phyloP scores from a whole-genome alignment of 2,329 filamentous ascomycete genomes.

The Botrytis fragariae region DNA sequence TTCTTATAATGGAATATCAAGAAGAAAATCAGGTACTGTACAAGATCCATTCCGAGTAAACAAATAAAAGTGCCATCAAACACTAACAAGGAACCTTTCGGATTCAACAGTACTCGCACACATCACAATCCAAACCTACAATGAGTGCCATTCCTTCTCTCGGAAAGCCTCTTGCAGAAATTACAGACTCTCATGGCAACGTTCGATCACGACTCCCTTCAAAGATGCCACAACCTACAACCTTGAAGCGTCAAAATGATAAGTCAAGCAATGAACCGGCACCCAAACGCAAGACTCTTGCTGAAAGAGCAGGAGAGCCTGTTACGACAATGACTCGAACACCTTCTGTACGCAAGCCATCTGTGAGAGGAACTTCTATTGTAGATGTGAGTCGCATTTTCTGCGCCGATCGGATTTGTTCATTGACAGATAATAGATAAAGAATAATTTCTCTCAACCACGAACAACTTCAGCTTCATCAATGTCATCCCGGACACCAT shows the following conservation, averaged over 20 bases:
- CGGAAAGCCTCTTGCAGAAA: conserved; percentile 48
- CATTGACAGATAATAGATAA: conserved; percentile 9
- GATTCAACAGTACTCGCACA: conserved; percentile 30
- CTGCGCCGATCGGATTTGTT: background rate
- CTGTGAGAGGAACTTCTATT: conserved; percentile 33
- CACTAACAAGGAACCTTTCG: conserved; percentile 18
- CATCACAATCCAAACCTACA: conserved; percentile 34
- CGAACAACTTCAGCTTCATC: conserved; percentile 40
- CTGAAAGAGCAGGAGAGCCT: conserved; percentile 54
- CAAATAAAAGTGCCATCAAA: background rate
- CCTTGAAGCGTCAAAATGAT: conserved; percentile 49
- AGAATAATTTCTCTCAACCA: conserved; percentile 5
- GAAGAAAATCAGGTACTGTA: conserved; percentile 34
- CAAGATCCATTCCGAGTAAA: conserved; percentile 9
- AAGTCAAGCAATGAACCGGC: conserved; percentile 47
- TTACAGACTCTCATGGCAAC: conserved; percentile 61
- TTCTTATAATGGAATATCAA: conserved; percentile 30
- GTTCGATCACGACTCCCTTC: conserved; percentile 47
- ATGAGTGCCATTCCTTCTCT: conserved; percentile 34
- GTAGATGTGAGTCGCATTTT: conserved; percentile 28
- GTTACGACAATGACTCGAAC: conserved; percentile 42
- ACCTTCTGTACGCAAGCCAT: conserved; percentile 44
- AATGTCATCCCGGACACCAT: conserved; percentile 42
- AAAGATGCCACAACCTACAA: conserved; percentile 43
- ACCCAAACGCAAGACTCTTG: conserved; percentile 59